These are phyloP conservation scores for Zoysia pacifica DNA, from an alignment of 176 grass and related monocot genomes.

Conservation along the genomic window DNA sequence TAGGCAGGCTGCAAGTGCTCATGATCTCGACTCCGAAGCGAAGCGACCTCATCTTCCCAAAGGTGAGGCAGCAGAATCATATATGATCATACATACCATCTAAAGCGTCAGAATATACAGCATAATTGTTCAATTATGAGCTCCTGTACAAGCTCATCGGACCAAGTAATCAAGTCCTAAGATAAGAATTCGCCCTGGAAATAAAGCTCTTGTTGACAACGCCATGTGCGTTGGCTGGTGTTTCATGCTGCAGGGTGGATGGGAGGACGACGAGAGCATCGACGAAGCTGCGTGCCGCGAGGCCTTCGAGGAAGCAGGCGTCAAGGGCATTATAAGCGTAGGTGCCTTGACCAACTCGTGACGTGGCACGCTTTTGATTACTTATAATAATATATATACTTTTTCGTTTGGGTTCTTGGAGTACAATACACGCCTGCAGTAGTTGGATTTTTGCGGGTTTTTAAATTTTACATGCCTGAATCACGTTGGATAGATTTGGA, in stretches of 20 bases:
- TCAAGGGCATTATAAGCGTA: slow-evolving; percentile 69
- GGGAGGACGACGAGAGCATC: slow-evolving; percentile 79
- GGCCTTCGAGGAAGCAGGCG: slow-evolving; percentile 85
- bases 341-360: slow-evolving; percentile 22
- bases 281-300: slow-evolving; percentile 74
- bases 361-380: slow-evolving; percentile 13
- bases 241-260: slow-evolving; percentile 64
- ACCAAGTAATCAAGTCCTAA: slow-evolving; percentile 2
- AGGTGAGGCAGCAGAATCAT: slow-evolving; percentile 47
- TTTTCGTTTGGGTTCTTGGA: not conserved
- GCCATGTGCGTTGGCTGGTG: slow-evolving; percentile 11
- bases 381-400: not conserved
- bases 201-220: slow-evolving; percentile 12
- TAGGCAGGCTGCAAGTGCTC: slow-evolving; percentile 65
- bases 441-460: slow-evolving; percentile 26
- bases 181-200: slow-evolving; percentile 21
- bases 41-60: slow-evolving; percentile 78
- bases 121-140: slow-evolving; percentile 29
- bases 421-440: slow-evolving; percentile 8
- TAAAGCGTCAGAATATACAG: slow-evolving; percentile 14
- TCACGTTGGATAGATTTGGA: slow-evolving; percentile 11
- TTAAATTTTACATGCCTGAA: not conserved
- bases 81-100: not conserved
- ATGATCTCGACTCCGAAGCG: slow-evolving; percentile 73
- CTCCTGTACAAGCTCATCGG: not conserved